Base-by-base conservation (phyloP, 441 rosid genomes). In the Adansonia madagascariensis region DNA sequence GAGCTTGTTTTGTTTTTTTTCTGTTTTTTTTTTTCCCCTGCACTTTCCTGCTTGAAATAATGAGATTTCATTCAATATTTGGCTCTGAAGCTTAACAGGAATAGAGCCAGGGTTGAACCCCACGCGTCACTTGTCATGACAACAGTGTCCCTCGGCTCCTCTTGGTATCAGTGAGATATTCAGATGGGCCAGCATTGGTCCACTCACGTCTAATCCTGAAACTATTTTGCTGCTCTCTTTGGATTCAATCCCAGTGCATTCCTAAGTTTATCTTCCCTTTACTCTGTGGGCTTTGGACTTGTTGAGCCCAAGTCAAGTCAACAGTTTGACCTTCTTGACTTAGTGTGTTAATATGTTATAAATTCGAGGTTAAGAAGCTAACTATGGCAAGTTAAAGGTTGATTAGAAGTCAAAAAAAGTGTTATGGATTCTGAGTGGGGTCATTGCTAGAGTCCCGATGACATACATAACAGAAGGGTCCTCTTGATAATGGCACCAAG, bases 71-170 rank as follows among this genome's bases (percentile, higher is more conserved):
- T 49, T 53, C 63, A 46, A 64, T 75, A 55, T 71, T 52, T 55
- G 77, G 55, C 50, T 76, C 75, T 35, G 39, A 43, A 39, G 79
- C 74, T 49, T 64, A 70, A 59, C 61, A 72, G 57, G 78, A 66
- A 73, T 73, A 75, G 76, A 82, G 73, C 80, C 82, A 69, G 39
- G 66, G 80, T 4, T 27, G 65, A 79, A 60, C 70, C 78, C 81
- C 78, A 59, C 24, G 50, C 59, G 80, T 76, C 75, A 62, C 18
- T 57, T 71, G 8, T 47, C 63, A 47, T 49, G 8, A 44, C 5
- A n/a, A 35, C 61, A 53, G 63, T 35, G 46, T 35, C 50, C 49
- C 10, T 55, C 63, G 63, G 63, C 75, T 53, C 75, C 75, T 53
- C 52, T 49, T 76, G 20, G 76, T 59, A 43, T 59, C 55, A 43